Evolutionary conservation across 2,329 filamentous ascomycete genomes (phyloP), one percentile per base, ranked within the genome.

Genomic region (Pestalotiopsis sp.): DNA sequence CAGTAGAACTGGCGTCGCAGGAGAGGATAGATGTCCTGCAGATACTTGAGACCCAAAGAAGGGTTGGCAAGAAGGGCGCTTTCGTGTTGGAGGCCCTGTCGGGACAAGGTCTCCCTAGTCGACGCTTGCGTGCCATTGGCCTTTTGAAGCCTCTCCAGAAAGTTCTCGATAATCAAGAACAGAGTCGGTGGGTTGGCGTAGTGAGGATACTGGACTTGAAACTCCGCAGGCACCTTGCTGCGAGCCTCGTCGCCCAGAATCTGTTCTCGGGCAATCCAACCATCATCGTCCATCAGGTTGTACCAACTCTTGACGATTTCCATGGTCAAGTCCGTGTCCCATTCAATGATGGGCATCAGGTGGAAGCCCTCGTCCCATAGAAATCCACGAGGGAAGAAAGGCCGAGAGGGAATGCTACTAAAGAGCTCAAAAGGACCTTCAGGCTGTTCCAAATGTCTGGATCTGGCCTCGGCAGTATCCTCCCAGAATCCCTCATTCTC

Each of bases 361-460:
- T 99, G 96, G 81, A 98, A 99, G 0, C 96, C 96, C 79, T 99
- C 96, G 74, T 99, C 96, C 96, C 96, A 99, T 3, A 98, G 85
- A 78, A 99, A 99, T 0, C 96, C 96, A 69, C 96, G 88, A 1
- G 96, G 96, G 81, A 99, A 99, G 83, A 99, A 99, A 0, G 96
- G 93, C 4, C 96, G 86, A 9, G 95, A 98, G 0, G 96, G 96
- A 67, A 98, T 91, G 74, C 91, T 93, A 6, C 94, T 97, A 78
- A 94, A 98, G 2, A 99, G 87, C 78, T 97, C 93, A 66, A 91
- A 93, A 1, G 95, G 94, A 0, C 93, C 93, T 75, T 97, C 94
- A 0, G 91, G 80, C 68, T 89, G 84, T 71, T 94, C 90, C 70
- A 88, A 81, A 66, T 88, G 90, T 68, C 89, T 88, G 26, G 84